These are phyloP conservation scores for Talaromyces funiculosus DNA, from an alignment of 2,329 filamentous ascomycete genomes.

Conservation along the genomic window DNA sequence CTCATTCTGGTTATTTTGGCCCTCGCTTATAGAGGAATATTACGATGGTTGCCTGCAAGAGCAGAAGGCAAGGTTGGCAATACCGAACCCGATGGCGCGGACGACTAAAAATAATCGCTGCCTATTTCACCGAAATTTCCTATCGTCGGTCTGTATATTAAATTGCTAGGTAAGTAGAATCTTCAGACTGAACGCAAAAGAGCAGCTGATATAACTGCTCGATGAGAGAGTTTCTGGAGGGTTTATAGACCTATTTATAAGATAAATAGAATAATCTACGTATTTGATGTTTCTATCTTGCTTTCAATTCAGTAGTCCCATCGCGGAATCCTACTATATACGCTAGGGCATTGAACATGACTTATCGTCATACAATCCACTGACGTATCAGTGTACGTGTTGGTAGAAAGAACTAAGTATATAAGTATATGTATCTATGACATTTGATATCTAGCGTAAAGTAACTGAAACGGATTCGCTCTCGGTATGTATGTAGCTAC, in stretches of 20 bases:
- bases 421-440: background rate
- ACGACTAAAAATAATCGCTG: no score
- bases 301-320: background rate
- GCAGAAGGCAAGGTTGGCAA: slow-evolving; percentile 8
- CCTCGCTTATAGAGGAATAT: slow-evolving; percentile 26
- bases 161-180: no score
- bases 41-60: slow-evolving; percentile 13
- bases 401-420: no score
- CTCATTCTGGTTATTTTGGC: slow-evolving; percentile 46
- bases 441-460: background rate
- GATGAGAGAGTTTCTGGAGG: background rate
- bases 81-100: background rate
- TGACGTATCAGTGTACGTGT: background rate
- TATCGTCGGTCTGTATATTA: no score
- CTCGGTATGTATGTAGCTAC: background rate
- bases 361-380: background rate
- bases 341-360: background rate
- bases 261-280: no score
- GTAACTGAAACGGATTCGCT: background rate
- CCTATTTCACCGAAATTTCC: no score
- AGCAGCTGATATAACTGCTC: background rate
- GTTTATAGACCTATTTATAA: background rate
- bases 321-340: background rate
- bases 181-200: no score
- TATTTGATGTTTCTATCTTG: background rate